Conservation (phyloP, 495 filamentous ascomycete species). For the Thermochaetoides thermophila region DNA sequence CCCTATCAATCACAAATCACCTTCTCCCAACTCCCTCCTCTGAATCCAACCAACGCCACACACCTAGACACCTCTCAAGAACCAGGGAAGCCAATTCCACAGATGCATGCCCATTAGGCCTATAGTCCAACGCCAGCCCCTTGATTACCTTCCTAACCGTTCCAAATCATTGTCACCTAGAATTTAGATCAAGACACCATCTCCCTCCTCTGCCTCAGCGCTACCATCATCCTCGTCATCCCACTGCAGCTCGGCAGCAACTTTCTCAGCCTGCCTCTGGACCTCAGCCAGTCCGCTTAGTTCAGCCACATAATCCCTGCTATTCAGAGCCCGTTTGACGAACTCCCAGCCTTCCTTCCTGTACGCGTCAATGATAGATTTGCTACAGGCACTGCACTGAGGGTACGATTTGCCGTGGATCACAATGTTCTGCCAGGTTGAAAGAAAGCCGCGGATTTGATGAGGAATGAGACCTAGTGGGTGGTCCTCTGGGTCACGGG, state of each 20-base stretch:
- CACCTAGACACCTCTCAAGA: too few relatives aligned
- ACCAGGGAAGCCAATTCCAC: too few relatives aligned
- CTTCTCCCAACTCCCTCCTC: not conserved
- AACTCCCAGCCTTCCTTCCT: constrained; percentile 68
- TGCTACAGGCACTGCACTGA: constrained; percentile 84
- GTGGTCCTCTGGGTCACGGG: constrained; percentile 45
- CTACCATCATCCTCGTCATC: constrained; percentile 26
- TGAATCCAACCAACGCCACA: not conserved
- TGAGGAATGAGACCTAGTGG: constrained; percentile 84
- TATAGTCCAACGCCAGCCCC: too few relatives aligned
- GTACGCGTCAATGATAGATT: constrained; percentile 58
- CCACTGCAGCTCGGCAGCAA: constrained; percentile 30
- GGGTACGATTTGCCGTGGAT: constrained; percentile 73
- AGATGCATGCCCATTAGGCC: too few relatives aligned
- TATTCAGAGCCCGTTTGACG: constrained; percentile 69
- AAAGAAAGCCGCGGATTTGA: constrained; percentile 84
- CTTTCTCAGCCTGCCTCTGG: constrained; percentile 58
- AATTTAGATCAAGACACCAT: constrained; percentile 23
- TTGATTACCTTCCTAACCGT: too few relatives aligned
- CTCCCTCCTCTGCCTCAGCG: constrained; percentile 24
- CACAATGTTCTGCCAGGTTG: constrained; percentile 66
- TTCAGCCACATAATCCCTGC: constrained; percentile 78
- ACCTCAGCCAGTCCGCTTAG: constrained; percentile 85
- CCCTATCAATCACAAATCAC: too few relatives aligned
- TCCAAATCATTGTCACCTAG: too few relatives aligned